Evolutionary conservation across 1,284 basidiomycete species (phyloP).

Genomic region (Microbotryum intermedium): DNA sequence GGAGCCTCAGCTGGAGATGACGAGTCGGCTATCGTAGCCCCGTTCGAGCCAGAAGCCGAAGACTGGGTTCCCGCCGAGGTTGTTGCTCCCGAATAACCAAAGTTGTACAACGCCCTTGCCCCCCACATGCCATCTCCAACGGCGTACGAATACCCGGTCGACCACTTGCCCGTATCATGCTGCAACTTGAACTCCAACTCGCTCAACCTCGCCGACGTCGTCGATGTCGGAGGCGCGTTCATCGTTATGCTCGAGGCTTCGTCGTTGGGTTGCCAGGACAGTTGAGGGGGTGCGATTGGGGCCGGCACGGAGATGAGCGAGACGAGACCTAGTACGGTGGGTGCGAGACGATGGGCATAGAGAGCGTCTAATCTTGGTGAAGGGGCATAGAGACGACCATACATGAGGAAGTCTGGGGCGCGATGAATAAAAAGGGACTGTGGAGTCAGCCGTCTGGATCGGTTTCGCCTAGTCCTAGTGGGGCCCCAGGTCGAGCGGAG

Average conservation of each 20-base stretch:
- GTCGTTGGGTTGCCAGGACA: conserved; percentile 22
- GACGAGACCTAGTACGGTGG: conserved; percentile 49
- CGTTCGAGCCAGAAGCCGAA: too few species aligned
- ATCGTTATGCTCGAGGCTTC: not conserved
- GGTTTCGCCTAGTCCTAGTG: not conserved
- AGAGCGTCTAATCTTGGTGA: conserved; percentile 79
- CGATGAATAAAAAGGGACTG: not conserved
- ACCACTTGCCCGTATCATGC: conserved; percentile 85
- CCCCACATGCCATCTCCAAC: conserved; percentile 91
- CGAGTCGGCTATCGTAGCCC: too few species aligned
- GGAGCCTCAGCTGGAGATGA: too few species aligned
- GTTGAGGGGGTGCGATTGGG: conserved; percentile 26
- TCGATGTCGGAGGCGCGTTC: conserved; percentile 31
- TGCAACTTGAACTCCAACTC: conserved; percentile 83
- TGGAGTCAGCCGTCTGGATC: not conserved
- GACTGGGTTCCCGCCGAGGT: not conserved
- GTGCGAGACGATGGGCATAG: conserved; percentile 64
- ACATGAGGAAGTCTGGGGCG: conserved; percentile 70
- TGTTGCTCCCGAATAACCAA: conserved; percentile 51
- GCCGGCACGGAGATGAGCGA: conserved; percentile 35
- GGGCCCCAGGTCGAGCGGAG: not conserved
- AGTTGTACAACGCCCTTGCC: conserved; percentile 81
- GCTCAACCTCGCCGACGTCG: conserved; percentile 43
- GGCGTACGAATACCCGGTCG: conserved; percentile 89
- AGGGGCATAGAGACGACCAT: conserved; percentile 85